Evolutionary conservation across 768 basidiomycete genomes (phyloP), one percentile per base, ranked within the genome.

Genomic region (Lactarius sp.): DNA sequence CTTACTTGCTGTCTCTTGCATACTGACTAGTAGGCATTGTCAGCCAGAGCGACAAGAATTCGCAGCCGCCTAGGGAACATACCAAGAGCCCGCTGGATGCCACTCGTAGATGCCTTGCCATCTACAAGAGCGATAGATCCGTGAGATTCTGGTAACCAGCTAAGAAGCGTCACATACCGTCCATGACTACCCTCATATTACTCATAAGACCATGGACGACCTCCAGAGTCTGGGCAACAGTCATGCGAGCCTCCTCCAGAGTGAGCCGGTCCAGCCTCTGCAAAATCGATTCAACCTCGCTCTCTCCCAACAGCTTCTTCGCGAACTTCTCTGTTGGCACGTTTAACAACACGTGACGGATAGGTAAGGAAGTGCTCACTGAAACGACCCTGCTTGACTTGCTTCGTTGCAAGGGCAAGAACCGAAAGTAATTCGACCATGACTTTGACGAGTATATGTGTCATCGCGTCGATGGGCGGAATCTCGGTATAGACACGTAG

Each of bases 391-490:
- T 53, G 57, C 7, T 46, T 47, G 1, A 54, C 59, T 14, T 64
- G 56, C 5, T 64, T 64, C 0, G 44, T 64, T 27, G 57, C 57
- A 3, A 64, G 36, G n/a, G 51, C 57, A 39, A 64, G 57, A 9
- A 64, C 52, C 1, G 57, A 52, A 8, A 64, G 46, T 37, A 64
- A 31, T 22, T 64, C n/a, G 1, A 13, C 57, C 44, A 64, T 34
- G 1, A 64, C 34, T 10, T 54, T 64, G 1, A 47, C 44, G 4
- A 59, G 31, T 1, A 59, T 56, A 7, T 52, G 36, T 8, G 36
- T 52, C 52, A 64, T 54, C 9, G n/a, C 7, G 4, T 27, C 18
- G 6, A 44, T 47, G n/a, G 34, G 31, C 0, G 46, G 44, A 14
- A 59, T 33, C 0, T 33, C 14, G 3, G 41, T 49, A 44, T 63